A percentile compares a stretch with the other conserved stretches of the same genome.
These are phyloP conservation scores for Yarrowia phangngaensis DNA, from an alignment of 805 yeast species.

Conservation along the genomic window DNA sequence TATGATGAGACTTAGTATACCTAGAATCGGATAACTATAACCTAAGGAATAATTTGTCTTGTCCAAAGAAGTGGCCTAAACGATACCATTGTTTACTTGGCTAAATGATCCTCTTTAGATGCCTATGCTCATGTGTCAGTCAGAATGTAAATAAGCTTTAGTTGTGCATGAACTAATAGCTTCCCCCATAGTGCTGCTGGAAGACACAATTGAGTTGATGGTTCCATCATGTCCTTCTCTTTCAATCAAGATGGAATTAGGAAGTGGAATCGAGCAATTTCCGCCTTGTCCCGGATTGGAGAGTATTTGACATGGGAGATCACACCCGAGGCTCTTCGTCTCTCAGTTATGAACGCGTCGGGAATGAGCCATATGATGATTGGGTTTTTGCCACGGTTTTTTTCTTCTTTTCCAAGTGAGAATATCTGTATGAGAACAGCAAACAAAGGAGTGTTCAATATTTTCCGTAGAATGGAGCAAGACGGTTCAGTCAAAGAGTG, in stretches of 20 bases:
- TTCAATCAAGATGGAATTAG: slow-evolving; percentile 8
- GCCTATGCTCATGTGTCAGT: too few species aligned
- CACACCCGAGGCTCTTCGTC: neutral
- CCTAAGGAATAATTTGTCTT: too few species aligned
- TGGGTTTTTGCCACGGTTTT: slow-evolving; percentile 1
- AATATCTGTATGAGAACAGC: neutral
- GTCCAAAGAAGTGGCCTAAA: too few species aligned
- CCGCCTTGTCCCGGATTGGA: slow-evolving; percentile 13
- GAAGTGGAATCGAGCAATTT: slow-evolving; percentile 14
- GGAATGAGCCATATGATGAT: slow-evolving; percentile 12
- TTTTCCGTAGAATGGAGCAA: slow-evolving; percentile 14
- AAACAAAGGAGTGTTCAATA: slow-evolving; percentile 19
- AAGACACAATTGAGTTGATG: too few species aligned
- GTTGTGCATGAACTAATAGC: too few species aligned
- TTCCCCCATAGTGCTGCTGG: too few species aligned
- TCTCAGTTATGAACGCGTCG: slow-evolving; percentile 11
- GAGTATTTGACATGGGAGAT: slow-evolving; percentile 19
- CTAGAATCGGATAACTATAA: too few species aligned
- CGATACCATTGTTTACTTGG: too few species aligned
- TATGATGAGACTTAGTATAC: too few species aligned
- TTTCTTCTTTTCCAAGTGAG: neutral
- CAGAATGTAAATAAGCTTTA: too few species aligned
- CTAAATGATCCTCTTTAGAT: too few species aligned
- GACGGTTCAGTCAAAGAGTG: slow-evolving; percentile 3
- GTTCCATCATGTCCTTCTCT: slow-evolving; percentile 5